Percentiles rank a stretch among this genome's conserved stretches.
phyloP scores from a whole-genome alignment of 2,329 filamentous ascomycete genomes.

The Talaromyces pinophilus region DNA sequence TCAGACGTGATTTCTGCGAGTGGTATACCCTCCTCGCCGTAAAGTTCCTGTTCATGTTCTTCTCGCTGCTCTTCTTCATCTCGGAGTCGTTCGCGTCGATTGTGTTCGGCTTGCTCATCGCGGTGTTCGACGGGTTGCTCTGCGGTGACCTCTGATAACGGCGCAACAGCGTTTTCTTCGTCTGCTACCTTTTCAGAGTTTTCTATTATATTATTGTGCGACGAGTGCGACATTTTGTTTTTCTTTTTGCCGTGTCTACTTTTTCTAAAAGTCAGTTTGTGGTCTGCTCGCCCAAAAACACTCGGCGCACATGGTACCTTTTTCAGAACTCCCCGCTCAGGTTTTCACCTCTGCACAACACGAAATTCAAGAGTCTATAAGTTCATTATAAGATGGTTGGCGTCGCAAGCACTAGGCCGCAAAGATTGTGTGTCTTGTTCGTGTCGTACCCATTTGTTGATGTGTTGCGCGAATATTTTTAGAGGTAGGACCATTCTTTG shows the following conservation, averaged over 20 bases:
- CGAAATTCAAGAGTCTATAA: neutral
- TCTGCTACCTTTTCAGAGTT: neutral
- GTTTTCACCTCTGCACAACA: neutral
- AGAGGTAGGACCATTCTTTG: neutral
- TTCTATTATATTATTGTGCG: neutral
- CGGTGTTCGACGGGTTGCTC: conserved; percentile 12
- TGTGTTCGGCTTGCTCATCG: conserved; percentile 1
- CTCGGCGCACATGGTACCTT: neutral
- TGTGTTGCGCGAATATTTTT: neutral
- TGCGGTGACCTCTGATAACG: conserved; percentile 13
- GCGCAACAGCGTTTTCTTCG: conserved; percentile 15
- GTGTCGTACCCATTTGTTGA: neutral
- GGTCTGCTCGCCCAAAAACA: neutral
- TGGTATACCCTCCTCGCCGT: conserved; percentile 5
- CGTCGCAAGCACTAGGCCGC: neutral
- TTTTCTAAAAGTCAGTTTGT: neutral
- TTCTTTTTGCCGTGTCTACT: neutral
- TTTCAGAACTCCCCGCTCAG: neutral
- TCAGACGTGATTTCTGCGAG: conserved; percentile 22
- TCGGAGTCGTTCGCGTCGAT: neutral
- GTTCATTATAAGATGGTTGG: neutral
- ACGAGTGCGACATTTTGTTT: neutral
- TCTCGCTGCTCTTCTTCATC: neutral
- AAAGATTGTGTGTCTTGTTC: neutral
- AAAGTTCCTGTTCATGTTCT: neutral